Base-by-base conservation (phyloP, 805 yeast species). In the Saccharomyces kudriavzevii region DNA sequence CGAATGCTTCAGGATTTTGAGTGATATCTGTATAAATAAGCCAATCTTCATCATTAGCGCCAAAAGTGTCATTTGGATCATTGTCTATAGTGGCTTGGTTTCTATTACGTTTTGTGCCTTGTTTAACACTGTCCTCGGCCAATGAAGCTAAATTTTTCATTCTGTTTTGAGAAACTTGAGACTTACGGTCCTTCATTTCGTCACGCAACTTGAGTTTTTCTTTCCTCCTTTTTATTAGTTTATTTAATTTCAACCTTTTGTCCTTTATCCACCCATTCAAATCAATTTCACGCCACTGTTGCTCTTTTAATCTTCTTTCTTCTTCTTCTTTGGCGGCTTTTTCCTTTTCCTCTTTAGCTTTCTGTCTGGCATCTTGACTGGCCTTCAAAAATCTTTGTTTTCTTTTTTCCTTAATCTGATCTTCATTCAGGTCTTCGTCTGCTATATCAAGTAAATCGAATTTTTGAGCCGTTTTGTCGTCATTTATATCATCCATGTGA, bases 41-140 rank as follows among this genome's bases (percentile, higher is more conserved):
- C 97, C 97, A 92, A 69, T 94, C 99, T 53, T 87, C 96, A 66
- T 92, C 98, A 63, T 89, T 84, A 2, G 96, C 91, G 53, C 97
- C 98, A 70, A 92, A 91, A 0, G 91, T 88, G 70, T 92, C 98
- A 62, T 83, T 89, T 14, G 95, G 96, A 67, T 89, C 97, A 60
- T 88, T 89, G 63, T 89, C 96, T 31, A 87, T 85, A 1, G 90
- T 82, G 0, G 84, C 81, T 59, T 78, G 81, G 5, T 76, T 79
- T 62, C 85, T 75, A 40, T 77, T 78, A 29, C 82, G 74, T 49
- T 78, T 75, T 6, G 77, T 67, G 4, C 68, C 63, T 9, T 62
- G 67, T 14, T 77, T 77, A 20, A 72, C 69, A n/a, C 67, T 61
- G 46, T 77, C 87, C 61, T 87, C 94, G 0, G 97, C 97, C 56